Base-by-base conservation (phyloP, 2,329 filamentous ascomycete species). In the Penicillium fuscoglaucum region DNA sequence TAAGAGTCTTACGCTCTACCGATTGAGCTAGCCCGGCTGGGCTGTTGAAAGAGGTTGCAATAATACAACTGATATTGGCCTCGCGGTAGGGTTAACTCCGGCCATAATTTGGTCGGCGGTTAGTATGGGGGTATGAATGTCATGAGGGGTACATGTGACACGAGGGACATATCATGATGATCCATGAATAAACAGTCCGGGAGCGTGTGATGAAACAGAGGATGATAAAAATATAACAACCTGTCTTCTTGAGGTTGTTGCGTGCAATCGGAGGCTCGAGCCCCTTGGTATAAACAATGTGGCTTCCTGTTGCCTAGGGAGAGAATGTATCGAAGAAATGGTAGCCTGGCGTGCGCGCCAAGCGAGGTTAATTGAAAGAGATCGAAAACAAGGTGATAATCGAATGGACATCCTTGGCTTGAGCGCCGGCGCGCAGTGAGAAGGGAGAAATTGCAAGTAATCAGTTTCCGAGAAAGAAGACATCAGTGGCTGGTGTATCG, bases 1-100 rank as follows among this genome's bases (percentile, higher is more conserved):
- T 78, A 80, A 79, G 75, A 79, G 76, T 76, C 77, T 77, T 77
- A 79, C 72, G 74, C 73, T 75, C 73, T 79, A 76, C 70, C 77
- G 76, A 79, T 79, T 79, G 77, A 79, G 77, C 77, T 78, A 79
- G 73, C 76, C 76, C 70, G 71, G 76, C 76, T 58, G 49, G 43
- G 39, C 52, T 56, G 55, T 57, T 61, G 60, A 55, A 63, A 61
- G 58, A 74, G 68, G 68, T 70, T 74, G 66, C 71, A 70, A 73
- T 74, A 72, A 72, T 19, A 33, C 4, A 33, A 26, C 4, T 15
- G 2, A 52, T 45, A 33, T 46, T 12, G 26, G 51, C 17, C 28
- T 1, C 4, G 4, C 0, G 0, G 1, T 19, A 37, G 15, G 40
- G 5, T 28, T 21, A 31, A 72, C 68, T 72, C 76, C 79, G 79